Evolutionary conservation across 2,329 filamentous ascomycete genomes (phyloP), one percentile per base, ranked within the genome.

Genomic region (Eutypa lata): DNA sequence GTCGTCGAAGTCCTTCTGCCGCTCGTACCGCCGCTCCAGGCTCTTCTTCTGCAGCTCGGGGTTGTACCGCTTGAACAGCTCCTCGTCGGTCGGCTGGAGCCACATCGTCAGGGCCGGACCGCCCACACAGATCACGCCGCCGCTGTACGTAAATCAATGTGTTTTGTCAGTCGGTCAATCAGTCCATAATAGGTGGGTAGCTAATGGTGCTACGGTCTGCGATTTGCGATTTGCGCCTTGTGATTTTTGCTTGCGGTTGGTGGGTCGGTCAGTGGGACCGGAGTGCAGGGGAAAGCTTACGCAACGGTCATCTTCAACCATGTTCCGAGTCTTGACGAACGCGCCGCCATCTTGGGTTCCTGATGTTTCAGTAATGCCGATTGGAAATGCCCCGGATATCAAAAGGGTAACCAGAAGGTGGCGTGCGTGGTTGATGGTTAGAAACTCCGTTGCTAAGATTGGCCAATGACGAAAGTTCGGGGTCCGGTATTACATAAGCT

Each of bases 11-110:
- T 97, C 91, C 71, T 92, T 81, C 66, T 94, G 84, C 55, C 83
- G 82, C 68, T 88, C 84, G 53, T 87, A 79, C 18, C 91, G 83
- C 53, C 86, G 83, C 71, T 92, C 91, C n/a, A 96, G 76, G 57
- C 89, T 91, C 66, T 89, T 84, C 71, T 90, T 89, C 68, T 94
- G 89, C n/a, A 99, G 81, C 33, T 97, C 94, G 1, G 93, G 93
- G 71, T 93, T 97, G 76, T 97, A 97, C 72, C 81, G 85, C 76
- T 90, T 79, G 78, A 95, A 91, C 42, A 99, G 81, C 74, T 97
- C 91, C 72, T 97, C 94, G 63, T 97, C 91, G 13, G 89, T 88
- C 2, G 94, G 94, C 45, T 82, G 82, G 46, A 95, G 75, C 70
- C 86, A 96, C 73, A 87, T 83, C 43, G 93, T 88, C 50, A 97